These are phyloP conservation scores for Exophiala dermatitidis DNA, from an alignment of 2,329 filamentous ascomycete genomes.

Conservation along the genomic window DNA sequence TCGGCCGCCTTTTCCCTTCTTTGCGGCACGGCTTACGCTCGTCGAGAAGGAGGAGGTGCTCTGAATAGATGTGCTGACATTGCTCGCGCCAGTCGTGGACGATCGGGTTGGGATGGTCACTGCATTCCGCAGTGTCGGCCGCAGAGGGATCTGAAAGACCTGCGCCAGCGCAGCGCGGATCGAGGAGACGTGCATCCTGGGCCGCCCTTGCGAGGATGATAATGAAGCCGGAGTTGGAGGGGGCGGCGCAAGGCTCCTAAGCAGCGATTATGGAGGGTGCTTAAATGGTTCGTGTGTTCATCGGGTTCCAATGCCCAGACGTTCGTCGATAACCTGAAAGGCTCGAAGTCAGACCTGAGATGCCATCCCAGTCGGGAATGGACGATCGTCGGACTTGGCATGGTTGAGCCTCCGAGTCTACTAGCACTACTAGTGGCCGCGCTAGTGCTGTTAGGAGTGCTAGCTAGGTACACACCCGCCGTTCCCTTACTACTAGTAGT, in stretches of 20 bases:
- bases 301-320: no score
- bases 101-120: conserved; percentile 32
- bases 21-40: conserved; percentile 35
- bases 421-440: not conserved
- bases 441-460: no score
- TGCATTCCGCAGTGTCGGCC: conserved; percentile 17
- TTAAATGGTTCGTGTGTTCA: no score
- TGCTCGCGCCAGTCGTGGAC: no score
- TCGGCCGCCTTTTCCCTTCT: conserved; percentile 27
- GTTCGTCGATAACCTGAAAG: no score
- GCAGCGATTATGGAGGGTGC: no score
- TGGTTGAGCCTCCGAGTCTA: not conserved
- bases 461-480: no score
- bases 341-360: no score
- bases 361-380: no score
- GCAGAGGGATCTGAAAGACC: conserved; percentile 39
- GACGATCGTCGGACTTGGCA: conserved; percentile 4
- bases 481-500: no score
- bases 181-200: conserved; percentile 34
- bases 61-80: not conserved
- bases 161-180: conserved; percentile 40
- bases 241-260: no score
- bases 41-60: conserved; percentile 34
- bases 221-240: no score
- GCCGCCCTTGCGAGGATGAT: not conserved